Conservation (phyloP, 805 yeast species). For the Kodamaea sagamina region DNA sequence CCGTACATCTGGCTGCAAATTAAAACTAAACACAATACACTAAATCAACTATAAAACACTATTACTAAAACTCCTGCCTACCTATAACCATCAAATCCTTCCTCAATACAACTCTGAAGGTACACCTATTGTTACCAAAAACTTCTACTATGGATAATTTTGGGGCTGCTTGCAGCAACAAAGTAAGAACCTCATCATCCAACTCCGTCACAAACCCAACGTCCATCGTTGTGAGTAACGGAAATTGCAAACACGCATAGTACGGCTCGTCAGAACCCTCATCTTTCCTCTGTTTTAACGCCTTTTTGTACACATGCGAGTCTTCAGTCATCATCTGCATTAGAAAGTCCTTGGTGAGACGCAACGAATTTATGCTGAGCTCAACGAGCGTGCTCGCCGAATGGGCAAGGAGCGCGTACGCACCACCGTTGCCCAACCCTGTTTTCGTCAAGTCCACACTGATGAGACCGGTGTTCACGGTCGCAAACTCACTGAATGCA, state of each 20-base stretch:
- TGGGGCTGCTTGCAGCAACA: slow-evolving; percentile 59
- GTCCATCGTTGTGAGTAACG: slow-evolving; percentile 68
- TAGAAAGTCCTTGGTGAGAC: slow-evolving; percentile 53
- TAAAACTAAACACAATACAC: background rate
- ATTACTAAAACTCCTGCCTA: slow-evolving; percentile 50
- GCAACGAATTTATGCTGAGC: slow-evolving; percentile 69
- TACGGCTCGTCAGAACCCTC: slow-evolving; percentile 15
- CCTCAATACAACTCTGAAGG: slow-evolving; percentile 53
- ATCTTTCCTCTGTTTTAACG: slow-evolving; percentile 18
- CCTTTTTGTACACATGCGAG: slow-evolving; percentile 24
- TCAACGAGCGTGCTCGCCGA: slow-evolving; percentile 66
- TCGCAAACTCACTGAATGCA: slow-evolving; percentile 58
- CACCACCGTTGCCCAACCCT: slow-evolving; percentile 61
- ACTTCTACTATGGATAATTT: slow-evolving; percentile 70
- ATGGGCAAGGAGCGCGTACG: slow-evolving; percentile 62
- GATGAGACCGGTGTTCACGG: slow-evolving; percentile 54
- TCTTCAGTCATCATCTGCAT: slow-evolving; percentile 45
- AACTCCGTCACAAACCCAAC: slow-evolving; percentile 77
- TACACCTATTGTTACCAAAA: slow-evolving; percentile 74
- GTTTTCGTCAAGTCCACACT: slow-evolving; percentile 60
- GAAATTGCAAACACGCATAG: slow-evolving; percentile 36
- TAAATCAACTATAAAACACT: background rate
- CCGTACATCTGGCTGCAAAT: background rate
- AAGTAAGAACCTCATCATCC: slow-evolving; percentile 66
- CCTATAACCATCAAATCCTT: slow-evolving; percentile 68